Conservation (phyloP, 2,329 filamentous ascomycete genomes). For the Neonectria magnoliae region DNA sequence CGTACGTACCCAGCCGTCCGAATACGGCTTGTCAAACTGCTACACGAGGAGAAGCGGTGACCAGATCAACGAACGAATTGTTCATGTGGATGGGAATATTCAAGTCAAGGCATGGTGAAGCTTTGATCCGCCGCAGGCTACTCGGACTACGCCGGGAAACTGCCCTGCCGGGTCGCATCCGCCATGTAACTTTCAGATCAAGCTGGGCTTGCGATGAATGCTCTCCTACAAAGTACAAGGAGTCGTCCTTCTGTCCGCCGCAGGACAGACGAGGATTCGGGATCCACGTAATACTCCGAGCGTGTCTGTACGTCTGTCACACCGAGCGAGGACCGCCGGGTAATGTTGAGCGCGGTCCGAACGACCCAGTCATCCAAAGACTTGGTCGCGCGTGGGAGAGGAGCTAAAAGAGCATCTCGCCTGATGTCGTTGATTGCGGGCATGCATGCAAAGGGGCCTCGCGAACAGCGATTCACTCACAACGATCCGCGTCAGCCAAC, state of each 20-base stretch:
- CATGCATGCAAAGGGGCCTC: slow-evolving; percentile 5
- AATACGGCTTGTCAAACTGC: slow-evolving; percentile 32
- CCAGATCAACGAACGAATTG: background rate
- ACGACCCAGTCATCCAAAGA: background rate
- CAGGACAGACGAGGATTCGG: slow-evolving; percentile 16
- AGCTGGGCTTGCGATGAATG: slow-evolving; percentile 23
- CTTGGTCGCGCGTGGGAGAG: background rate
- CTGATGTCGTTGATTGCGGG: slow-evolving; percentile 16
- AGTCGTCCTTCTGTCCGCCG: background rate
- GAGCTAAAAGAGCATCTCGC: slow-evolving; percentile 9
- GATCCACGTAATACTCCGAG: slow-evolving; percentile 15
- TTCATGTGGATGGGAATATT: background rate
- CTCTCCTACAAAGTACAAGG: slow-evolving; percentile 11
- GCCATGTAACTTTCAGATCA: slow-evolving; percentile 25
- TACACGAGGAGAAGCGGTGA: slow-evolving; percentile 30
- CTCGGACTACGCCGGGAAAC: slow-evolving; percentile 6
- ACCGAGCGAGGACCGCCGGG: slow-evolving; percentile 15
- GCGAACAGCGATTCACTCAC: slow-evolving; percentile 18
- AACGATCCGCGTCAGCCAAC: background rate
- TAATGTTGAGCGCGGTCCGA: slow-evolving; percentile 11
- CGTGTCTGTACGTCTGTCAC: slow-evolving; percentile 12
- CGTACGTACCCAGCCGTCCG: slow-evolving; percentile 17
- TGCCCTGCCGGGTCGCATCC: slow-evolving; percentile 14
- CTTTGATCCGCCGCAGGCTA: background rate
- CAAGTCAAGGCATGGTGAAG: background rate